Conservation (phyloP, 208 protist species). For the Trypanosomatidae sp. region DNA sequence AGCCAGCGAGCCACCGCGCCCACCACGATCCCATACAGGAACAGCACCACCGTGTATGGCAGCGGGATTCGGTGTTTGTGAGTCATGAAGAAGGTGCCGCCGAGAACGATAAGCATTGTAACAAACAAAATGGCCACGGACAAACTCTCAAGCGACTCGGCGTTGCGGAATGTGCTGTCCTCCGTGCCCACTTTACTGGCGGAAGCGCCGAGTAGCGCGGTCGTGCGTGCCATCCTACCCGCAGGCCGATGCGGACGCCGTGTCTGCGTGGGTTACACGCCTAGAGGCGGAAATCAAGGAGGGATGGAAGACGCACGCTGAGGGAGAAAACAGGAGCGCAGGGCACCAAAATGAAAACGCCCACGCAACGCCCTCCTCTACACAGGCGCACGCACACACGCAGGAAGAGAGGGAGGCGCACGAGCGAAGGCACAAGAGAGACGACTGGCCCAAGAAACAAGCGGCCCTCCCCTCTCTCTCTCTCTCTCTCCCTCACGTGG, state of each 20-base stretch:
- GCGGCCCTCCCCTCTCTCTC: background rate
- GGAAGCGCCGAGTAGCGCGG: background rate
- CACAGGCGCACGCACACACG: background rate
- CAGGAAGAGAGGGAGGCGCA: background rate
- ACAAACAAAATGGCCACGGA: slow-evolving; percentile 63
- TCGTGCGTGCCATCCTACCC: background rate
- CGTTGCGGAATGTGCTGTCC: background rate
- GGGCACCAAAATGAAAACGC: background rate
- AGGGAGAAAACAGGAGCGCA: background rate
- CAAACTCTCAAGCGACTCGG: slow-evolving; percentile 24
- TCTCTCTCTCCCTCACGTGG: background rate
- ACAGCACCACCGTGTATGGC: slow-evolving; percentile 81
- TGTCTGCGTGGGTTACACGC: background rate
- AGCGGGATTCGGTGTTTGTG: slow-evolving; percentile 54
- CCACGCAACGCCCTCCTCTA: background rate
- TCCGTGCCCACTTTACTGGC: background rate
- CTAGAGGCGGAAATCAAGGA: background rate
- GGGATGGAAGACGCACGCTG: background rate
- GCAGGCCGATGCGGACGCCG: background rate
- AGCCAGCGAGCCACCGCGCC: slow-evolving; percentile 51
- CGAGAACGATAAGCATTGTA: slow-evolving; percentile 71
- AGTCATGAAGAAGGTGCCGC: slow-evolving; percentile 75
- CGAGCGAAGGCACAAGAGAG: background rate
- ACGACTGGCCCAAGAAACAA: background rate
- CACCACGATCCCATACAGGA: slow-evolving; percentile 79